phyloP scores from a whole-genome alignment of 805 yeast genomes.

The Metschnikowia cerradonensis region DNA sequence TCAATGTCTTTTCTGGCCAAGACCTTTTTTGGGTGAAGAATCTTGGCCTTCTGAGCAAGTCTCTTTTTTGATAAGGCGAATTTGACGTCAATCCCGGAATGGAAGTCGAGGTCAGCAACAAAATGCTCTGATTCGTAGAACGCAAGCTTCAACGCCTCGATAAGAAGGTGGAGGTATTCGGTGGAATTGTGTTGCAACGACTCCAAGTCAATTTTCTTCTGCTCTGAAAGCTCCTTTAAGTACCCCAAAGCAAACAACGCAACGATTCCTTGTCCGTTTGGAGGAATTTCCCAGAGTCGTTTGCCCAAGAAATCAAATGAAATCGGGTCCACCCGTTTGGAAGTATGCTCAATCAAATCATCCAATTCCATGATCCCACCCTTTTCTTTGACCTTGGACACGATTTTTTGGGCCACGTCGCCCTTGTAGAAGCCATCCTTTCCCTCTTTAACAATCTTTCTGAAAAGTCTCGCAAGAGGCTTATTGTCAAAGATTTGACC shows the following conservation, averaged over 20 bases:
- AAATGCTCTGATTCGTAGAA: slow-evolving; percentile 74
- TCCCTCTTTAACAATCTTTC: slow-evolving; percentile 51
- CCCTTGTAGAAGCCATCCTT: slow-evolving; percentile 69
- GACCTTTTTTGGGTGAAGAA: slow-evolving; percentile 5
- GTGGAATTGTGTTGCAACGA: slow-evolving; percentile 58
- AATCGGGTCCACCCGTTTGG: slow-evolving; percentile 66
- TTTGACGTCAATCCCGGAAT: slow-evolving; percentile 31
- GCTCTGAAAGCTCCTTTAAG: slow-evolving; percentile 49
- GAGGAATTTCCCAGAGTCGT: slow-evolving; percentile 77
- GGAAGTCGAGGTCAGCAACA: slow-evolving; percentile 57
- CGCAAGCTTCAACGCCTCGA: slow-evolving; percentile 67
- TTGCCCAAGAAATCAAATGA: slow-evolving; percentile 46
- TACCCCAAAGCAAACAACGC: slow-evolving; percentile 70
- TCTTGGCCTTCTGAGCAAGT: slow-evolving; percentile 9
- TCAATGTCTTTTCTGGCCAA: slow-evolving; percentile 13
- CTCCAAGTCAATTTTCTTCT: slow-evolving; percentile 39
- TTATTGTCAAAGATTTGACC: slow-evolving; percentile 45
- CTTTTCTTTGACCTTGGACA: slow-evolving; percentile 45
- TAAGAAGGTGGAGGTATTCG: slow-evolving; percentile 64
- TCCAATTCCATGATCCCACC: slow-evolving; percentile 55
- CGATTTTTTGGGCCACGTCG: slow-evolving; percentile 61
- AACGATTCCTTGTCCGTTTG: slow-evolving; percentile 78
- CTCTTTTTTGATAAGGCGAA: slow-evolving; percentile 36
- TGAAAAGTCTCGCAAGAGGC: slow-evolving; percentile 50
- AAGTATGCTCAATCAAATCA: slow-evolving; percentile 55